Evolutionary conservation across 306 rosid genomes (phyloP).

Genomic region (Vigna angularis): DNA sequence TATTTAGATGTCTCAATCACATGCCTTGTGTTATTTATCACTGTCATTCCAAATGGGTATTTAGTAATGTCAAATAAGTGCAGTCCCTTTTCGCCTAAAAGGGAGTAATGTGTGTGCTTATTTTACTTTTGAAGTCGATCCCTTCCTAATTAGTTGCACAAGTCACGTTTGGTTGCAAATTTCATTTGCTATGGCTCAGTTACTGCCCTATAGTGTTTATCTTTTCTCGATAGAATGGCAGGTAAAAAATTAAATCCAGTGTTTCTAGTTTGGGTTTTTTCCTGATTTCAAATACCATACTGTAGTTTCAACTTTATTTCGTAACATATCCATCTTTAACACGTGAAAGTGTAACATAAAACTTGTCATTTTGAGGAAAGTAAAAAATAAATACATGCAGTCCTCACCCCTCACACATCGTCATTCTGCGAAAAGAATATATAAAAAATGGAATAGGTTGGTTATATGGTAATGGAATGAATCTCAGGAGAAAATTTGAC

Average conservation of each 20-base stretch:
- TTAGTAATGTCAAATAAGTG: background rate
- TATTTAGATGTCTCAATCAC: background rate
- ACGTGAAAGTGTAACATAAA: background rate
- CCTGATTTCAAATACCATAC: background rate
- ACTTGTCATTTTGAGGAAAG: background rate
- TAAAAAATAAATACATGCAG: background rate
- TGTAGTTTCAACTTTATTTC: background rate
- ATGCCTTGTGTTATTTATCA: background rate
- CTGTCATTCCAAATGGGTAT: background rate
- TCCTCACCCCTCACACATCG: background rate
- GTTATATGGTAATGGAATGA: background rate
- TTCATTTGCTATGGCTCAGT: background rate
- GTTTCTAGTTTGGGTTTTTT: background rate
- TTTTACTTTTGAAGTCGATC: background rate
- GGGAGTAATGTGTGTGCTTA: background rate
- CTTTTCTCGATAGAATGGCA: background rate
- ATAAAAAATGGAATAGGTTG: background rate
- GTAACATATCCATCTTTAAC: background rate
- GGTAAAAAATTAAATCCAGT: background rate
- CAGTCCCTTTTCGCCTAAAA: background rate
- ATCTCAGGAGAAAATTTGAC: background rate
- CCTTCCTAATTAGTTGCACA: background rate
- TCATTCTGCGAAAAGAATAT: background rate
- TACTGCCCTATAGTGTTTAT: background rate
- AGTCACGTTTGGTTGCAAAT: background rate